These are phyloP conservation scores for Acer campestre DNA, from an alignment of 345 rosid species.

Conservation along the genomic window DNA sequence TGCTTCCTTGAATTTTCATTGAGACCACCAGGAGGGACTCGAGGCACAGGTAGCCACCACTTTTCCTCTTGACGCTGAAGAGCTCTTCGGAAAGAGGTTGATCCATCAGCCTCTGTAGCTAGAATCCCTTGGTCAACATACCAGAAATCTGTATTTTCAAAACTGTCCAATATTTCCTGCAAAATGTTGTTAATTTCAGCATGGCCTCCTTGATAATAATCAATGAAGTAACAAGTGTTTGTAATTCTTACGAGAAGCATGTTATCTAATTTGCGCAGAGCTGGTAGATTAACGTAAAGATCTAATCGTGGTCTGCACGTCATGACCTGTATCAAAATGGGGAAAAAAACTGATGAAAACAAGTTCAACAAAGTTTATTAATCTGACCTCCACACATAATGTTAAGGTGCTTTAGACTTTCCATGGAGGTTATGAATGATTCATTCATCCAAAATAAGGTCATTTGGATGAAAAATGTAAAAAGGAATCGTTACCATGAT, in stretches of 20 bases:
- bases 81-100: constrained; percentile 66
- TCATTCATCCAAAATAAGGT: not conserved
- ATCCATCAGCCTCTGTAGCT: constrained; percentile 71
- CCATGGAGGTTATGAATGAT: not conserved
- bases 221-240: not conserved
- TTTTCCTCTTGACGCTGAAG: constrained; percentile 97
- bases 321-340: constrained; percentile 70
- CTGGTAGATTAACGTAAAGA: constrained; percentile 89
- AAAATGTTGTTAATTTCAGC: constrained; percentile 21
- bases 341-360: not conserved
- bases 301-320: constrained; percentile 91
- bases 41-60: constrained; percentile 99
- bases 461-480: not conserved
- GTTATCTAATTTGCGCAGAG: constrained; percentile 87
- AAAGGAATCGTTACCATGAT: not conserved
- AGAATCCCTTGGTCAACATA: constrained; percentile 92
- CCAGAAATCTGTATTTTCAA: constrained; percentile 84
- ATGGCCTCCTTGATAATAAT: not conserved
- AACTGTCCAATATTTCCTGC: constrained; percentile 92
- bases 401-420: not conserved
- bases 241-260: constrained; percentile 84
- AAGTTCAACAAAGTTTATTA: not conserved
- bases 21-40: constrained; percentile 83
- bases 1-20: constrained; percentile 72
- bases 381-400: not conserved